Evolutionary conservation across 2,329 filamentous ascomycete species (phyloP).

Genomic region (Aspergillus luchuensis): DNA sequence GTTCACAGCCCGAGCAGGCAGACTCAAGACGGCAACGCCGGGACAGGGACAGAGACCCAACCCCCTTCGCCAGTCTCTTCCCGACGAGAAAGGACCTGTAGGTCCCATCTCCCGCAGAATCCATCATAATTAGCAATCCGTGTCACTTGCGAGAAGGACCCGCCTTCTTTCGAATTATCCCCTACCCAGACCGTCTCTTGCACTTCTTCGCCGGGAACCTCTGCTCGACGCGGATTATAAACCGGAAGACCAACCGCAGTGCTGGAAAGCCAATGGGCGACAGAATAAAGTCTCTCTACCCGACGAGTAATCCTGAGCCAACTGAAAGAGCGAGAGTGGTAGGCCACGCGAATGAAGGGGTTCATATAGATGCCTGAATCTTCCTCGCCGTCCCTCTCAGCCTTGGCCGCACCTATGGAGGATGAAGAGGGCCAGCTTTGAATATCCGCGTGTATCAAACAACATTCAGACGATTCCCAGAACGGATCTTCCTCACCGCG

Average conservation of each 20-base stretch:
- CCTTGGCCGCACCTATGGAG: background rate
- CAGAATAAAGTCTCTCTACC: conserved; percentile 65
- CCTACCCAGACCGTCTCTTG: conserved; percentile 36
- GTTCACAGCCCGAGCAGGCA: too few relatives aligned
- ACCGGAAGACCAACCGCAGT: conserved; percentile 56
- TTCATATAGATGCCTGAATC: conserved; percentile 70
- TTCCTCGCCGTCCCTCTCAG: conserved; percentile 10
- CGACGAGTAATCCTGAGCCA: conserved; percentile 63
- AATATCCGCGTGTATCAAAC: conserved; percentile 55
- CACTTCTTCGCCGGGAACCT: conserved; percentile 57
- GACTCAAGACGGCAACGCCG: background rate
- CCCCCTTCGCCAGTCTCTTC: background rate
- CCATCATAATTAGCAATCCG: conserved; percentile 38
- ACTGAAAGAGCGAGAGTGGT: conserved; percentile 57
- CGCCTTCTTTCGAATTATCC: conserved; percentile 25
- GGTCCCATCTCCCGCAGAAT: conserved; percentile 26
- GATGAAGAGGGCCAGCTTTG: conserved; percentile 33
- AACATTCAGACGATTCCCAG: conserved; percentile 67
- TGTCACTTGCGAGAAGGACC: conserved; percentile 32
- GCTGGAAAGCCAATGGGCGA: conserved; percentile 61
- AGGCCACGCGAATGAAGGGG: conserved; percentile 71
- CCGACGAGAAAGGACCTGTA: background rate
- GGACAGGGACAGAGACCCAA: background rate
- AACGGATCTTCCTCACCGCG: conserved; percentile 60
- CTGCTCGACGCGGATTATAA: conserved; percentile 62